Conservation (phyloP, 805 yeast species). For the Kodamaea sagamina region DNA sequence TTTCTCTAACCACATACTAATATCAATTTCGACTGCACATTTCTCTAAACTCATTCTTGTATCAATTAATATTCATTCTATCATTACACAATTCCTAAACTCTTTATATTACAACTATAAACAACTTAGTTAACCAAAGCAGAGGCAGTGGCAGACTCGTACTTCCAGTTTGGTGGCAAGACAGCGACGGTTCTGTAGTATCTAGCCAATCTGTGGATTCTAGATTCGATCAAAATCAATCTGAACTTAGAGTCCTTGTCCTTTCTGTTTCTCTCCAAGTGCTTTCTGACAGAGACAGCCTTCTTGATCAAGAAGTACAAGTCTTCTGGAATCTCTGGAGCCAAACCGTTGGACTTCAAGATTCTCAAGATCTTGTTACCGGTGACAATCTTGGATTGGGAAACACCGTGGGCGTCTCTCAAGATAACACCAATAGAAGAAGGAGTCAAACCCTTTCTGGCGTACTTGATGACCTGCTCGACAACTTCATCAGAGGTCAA, state of each 20-base stretch:
- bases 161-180: conserved; percentile 99
- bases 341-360: conserved; percentile 98
- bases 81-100: conserved; percentile 3
- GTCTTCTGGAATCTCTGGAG: conserved; percentile 99
- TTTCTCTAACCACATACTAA: too few species aligned
- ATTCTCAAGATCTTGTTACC: conserved; percentile 99
- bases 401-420: conserved; percentile 99
- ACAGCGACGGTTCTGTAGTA: conserved; percentile 99
- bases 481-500: conserved; percentile 91
- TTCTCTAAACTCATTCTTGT: too few species aligned
- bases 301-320: conserved; percentile 98
- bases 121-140: conserved; percentile 92
- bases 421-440: conserved; percentile 99
- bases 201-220: conserved; percentile 99
- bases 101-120: conserved; percentile 13
- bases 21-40: too few species aligned
- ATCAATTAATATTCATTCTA: too few species aligned
- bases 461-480: conserved; percentile 98
- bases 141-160: conserved; percentile 99
- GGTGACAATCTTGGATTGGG: conserved; percentile 95
- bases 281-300: conserved; percentile 99
- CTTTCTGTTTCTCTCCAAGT: conserved; percentile 99
- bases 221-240: conserved; percentile 98
- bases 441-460: conserved; percentile 99
- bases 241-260: conserved; percentile 99